These are phyloP conservation scores for Miscanthus sacchariflorus DNA, from an alignment of 202 grass and related monocot species.

Conservation along the genomic window DNA sequence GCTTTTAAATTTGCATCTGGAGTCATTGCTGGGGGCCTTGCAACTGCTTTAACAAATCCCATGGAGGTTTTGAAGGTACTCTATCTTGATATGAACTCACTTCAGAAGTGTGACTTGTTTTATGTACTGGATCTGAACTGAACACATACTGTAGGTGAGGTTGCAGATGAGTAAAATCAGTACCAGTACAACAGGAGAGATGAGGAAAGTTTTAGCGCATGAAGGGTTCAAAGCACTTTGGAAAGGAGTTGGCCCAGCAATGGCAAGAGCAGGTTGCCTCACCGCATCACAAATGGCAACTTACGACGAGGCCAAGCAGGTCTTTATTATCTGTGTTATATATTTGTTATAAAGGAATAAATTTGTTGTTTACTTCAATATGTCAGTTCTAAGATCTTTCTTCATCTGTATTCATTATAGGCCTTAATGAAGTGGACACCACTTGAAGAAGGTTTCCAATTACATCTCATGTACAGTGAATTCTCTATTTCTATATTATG, in stretches of 20 bases:
- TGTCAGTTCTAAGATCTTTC: neutral
- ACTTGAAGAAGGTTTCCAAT: constrained; percentile 81
- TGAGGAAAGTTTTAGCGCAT: constrained; percentile 70
- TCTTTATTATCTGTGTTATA: constrained; percentile 21
- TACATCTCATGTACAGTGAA: constrained; percentile 95
- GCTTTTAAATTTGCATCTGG: constrained; percentile 86
- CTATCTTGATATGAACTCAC: constrained; percentile 18
- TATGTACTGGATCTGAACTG: constrained; percentile 31
- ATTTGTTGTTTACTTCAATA: constrained; percentile 4
- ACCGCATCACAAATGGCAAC: constrained; percentile 98
- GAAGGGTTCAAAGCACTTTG: constrained; percentile 91
- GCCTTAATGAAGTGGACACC: constrained; percentile 83
- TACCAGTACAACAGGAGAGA: constrained; percentile 66
- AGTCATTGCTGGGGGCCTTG: constrained; percentile 77
- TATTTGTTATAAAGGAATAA: constrained; percentile 23
- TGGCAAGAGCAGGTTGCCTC: constrained; percentile 87
- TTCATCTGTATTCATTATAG: constrained; percentile 53
- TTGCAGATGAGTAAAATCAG: constrained; percentile 72
- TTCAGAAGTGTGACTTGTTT: constrained; percentile 32
- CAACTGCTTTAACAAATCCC: constrained; percentile 87
- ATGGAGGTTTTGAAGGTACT: constrained; percentile 90
- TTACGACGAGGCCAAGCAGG: constrained; percentile 96
- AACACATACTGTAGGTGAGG: constrained; percentile 69
- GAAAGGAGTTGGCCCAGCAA: constrained; percentile 99
- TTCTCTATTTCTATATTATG: constrained; percentile 41